Evolutionary conservation across 2,329 filamentous ascomycete genomes (phyloP).

Genomic region (Monosporascus sp.): DNA sequence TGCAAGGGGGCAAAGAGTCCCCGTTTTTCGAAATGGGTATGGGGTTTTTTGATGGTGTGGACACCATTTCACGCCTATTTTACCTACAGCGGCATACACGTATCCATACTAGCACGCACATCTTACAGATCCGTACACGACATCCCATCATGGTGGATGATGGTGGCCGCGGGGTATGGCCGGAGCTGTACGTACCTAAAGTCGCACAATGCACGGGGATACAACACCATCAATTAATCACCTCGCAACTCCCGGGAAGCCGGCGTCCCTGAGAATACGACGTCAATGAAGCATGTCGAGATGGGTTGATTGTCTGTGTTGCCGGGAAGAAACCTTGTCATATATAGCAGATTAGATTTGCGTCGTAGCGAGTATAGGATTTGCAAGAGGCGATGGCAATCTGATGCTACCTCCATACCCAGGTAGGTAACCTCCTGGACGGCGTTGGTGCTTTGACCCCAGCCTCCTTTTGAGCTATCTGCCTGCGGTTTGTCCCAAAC

Average conservation of each 20-base stretch:
- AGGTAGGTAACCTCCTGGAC: too few species aligned
- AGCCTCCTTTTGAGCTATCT: too few species aligned
- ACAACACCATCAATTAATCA: too few species aligned
- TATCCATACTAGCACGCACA: too few species aligned
- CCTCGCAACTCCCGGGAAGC: background rate
- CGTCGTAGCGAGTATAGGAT: background rate
- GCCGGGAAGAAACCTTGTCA: background rate
- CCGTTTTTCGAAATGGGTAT: background rate
- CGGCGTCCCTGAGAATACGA: background rate
- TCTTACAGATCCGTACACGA: background rate
- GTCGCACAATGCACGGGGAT: too few species aligned
- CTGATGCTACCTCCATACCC: too few species aligned
- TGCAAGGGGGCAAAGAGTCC: background rate
- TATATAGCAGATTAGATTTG: background rate
- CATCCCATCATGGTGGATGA: constrained; percentile 1
- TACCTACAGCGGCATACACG: too few species aligned
- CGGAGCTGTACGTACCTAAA: too few species aligned
- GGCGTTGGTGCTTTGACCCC: background rate
- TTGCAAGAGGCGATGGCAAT: background rate
- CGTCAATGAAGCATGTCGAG: too few species aligned
- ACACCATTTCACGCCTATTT: background rate
- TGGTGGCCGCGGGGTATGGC: too few species aligned
- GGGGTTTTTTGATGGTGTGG: background rate
- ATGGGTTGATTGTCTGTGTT: background rate
- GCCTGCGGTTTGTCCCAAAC: too few species aligned